phyloP scores from a whole-genome alignment of 345 rosid genomes.

The Ceriops tagal region DNA sequence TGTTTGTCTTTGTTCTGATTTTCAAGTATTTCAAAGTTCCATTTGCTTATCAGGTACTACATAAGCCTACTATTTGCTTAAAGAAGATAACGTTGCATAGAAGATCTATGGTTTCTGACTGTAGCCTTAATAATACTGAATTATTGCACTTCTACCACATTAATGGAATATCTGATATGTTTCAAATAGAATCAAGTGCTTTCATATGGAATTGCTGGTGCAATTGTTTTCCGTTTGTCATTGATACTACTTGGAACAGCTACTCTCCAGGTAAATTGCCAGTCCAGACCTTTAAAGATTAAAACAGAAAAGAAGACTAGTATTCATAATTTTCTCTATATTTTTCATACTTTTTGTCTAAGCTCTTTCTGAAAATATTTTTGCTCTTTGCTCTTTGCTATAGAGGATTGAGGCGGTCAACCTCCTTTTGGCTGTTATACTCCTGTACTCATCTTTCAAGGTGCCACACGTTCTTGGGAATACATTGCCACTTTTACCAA shows the following conservation, averaged over 20 bases:
- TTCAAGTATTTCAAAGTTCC: slow-evolving; percentile 98
- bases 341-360: slow-evolving; percentile 4
- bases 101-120: no score
- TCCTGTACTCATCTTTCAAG: slow-evolving; percentile 85
- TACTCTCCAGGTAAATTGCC: slow-evolving; percentile 71
- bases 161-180: slow-evolving; percentile 18
- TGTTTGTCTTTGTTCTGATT: slow-evolving; percentile 85
- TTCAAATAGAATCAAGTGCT: slow-evolving; percentile 69
- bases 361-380: slow-evolving; percentile 11
- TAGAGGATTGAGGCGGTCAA: slow-evolving; percentile 87
- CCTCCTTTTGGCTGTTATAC: slow-evolving; percentile 71
- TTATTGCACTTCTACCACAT: slow-evolving; percentile 5
- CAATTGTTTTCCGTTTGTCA: slow-evolving; percentile 67
- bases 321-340: neutral
- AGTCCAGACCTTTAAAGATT: neutral
- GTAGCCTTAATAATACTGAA: neutral
- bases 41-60: slow-evolving; percentile 69
- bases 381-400: slow-evolving; percentile 5
- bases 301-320: neutral
- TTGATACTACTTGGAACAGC: slow-evolving; percentile 85
- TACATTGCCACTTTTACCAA: slow-evolving; percentile 7
- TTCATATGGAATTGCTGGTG: slow-evolving; percentile 89
- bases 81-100: neutral
- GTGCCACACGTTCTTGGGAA: slow-evolving; percentile 32
- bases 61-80: slow-evolving; percentile 11